phyloP scores from a whole-genome alignment of 2,329 filamentous ascomycete genomes.

The Alternaria sp. region DNA sequence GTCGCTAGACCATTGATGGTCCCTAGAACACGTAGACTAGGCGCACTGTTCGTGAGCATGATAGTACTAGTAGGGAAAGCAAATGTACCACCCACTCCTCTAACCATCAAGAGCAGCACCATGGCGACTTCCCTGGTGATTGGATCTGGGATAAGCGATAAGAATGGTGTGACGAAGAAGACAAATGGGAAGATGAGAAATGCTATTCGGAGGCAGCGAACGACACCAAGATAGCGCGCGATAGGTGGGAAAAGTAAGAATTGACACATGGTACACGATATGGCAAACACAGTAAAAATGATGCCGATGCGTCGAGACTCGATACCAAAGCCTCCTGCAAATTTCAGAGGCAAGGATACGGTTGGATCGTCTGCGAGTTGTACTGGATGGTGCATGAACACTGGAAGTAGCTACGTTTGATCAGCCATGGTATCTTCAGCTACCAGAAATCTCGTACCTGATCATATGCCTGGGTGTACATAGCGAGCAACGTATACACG shows the following conservation, averaged over 20 bases:
- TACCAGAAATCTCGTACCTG: slow-evolving; percentile 57
- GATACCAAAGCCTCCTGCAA: slow-evolving; percentile 81
- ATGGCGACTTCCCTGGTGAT: slow-evolving; percentile 67
- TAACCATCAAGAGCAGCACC: slow-evolving; percentile 73
- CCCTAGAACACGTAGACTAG: slow-evolving; percentile 78
- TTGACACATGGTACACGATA: slow-evolving; percentile 82
- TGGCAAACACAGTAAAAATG: slow-evolving; percentile 84
- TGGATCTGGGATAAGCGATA: slow-evolving; percentile 66
- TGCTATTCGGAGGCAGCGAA: slow-evolving; percentile 76
- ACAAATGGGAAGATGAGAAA: slow-evolving; percentile 74
- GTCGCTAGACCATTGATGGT: slow-evolving; percentile 93
- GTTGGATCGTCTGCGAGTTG: slow-evolving; percentile 63
- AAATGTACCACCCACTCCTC: slow-evolving; percentile 80
- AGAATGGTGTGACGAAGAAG: slow-evolving; percentile 85
- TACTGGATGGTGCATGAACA: slow-evolving; percentile 82
- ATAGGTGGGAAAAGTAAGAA: slow-evolving; percentile 85
- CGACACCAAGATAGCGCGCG: slow-evolving; percentile 75
- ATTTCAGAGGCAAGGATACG: slow-evolving; percentile 77
- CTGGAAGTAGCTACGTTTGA: slow-evolving; percentile 69
- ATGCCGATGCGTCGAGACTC: slow-evolving; percentile 79
- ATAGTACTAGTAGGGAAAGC: slow-evolving; percentile 92
- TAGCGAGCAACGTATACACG: slow-evolving; percentile 80
- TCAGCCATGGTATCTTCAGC: slow-evolving; percentile 12
- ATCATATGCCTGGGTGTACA: slow-evolving; percentile 86
- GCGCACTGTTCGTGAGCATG: slow-evolving; percentile 85